Conservation (phyloP, 2,329 filamentous ascomycete species). For the Sporothrix variecibatus region DNA sequence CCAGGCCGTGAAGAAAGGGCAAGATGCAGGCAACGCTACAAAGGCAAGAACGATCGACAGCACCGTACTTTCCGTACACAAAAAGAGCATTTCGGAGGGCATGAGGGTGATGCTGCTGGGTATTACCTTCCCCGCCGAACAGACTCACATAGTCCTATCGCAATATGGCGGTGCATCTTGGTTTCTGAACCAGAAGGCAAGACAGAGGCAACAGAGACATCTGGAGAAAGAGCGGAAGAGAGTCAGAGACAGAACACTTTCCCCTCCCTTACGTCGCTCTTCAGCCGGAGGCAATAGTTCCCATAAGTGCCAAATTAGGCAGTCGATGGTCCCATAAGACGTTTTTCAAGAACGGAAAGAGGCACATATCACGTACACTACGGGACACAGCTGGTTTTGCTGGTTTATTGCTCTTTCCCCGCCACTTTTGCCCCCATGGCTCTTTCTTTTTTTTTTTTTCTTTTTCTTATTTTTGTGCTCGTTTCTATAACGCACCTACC, state of each 20-base stretch:
- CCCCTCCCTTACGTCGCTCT: constrained; percentile 20
- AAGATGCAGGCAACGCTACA: not conserved
- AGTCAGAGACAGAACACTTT: constrained; percentile 2
- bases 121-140: not conserved
- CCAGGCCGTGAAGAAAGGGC: constrained; percentile 4
- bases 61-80: not conserved
- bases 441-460: not conserved
- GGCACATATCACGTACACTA: not conserved
- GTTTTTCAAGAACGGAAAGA: not conserved
- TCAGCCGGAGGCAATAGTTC: not conserved
- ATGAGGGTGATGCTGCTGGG: not conserved
- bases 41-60: constrained; percentile 12
- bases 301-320: constrained; percentile 2
- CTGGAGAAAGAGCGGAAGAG: not conserved
- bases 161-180: not conserved
- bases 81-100: not conserved
- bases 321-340: not conserved
- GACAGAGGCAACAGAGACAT: constrained; percentile 12
- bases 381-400: not conserved
- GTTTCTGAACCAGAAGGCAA: not conserved
- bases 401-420: not conserved
- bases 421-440: not conserved
- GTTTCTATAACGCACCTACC: constrained; percentile 2
- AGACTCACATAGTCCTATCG: constrained; percentile 3
- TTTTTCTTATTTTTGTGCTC: not conserved